These are phyloP conservation scores for Tylopilus plumbeoviolaceoides DNA, from an alignment of 768 basidiomycete species.

Conservation along the genomic window DNA sequence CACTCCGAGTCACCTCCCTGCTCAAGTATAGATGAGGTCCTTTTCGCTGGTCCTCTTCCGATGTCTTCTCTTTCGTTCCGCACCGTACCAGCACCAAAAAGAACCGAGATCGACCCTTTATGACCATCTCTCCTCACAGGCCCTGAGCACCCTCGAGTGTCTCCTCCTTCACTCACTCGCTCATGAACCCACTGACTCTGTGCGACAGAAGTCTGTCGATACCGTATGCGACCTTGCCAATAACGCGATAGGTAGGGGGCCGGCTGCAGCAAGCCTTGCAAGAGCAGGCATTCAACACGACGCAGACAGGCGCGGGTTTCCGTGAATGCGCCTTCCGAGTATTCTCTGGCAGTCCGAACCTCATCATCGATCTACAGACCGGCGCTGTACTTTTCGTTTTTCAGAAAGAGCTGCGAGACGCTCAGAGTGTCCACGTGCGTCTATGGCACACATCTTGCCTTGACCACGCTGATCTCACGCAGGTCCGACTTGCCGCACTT, in stretches of 20 bases:
- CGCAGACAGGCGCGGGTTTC: conserved; percentile 33
- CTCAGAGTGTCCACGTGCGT: conserved; percentile 59
- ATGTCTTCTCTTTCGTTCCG: conserved; percentile 67
- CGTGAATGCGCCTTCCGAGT: conserved; percentile 66
- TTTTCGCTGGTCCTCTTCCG: conserved; percentile 80
- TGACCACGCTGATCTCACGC: background rate
- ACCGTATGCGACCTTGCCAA: conserved; percentile 74
- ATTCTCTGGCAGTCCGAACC: conserved; percentile 69
- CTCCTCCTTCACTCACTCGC: conserved; percentile 66
- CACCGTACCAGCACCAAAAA: conserved; percentile 35
- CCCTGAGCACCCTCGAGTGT: conserved; percentile 64
- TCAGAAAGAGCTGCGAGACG: conserved; percentile 64
- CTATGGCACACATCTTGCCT: background rate
- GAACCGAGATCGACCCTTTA: conserved; percentile 47
- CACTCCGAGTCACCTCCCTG: conserved; percentile 8
- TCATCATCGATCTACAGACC: conserved; percentile 72
- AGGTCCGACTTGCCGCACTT: conserved; percentile 75
- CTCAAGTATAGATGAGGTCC: conserved; percentile 64
- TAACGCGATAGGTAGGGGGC: conserved; percentile 67
- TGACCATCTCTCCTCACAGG: conserved; percentile 67
- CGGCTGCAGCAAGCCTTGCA: conserved; percentile 82
- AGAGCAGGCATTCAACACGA: conserved; percentile 66
- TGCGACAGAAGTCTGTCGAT: conserved; percentile 71
- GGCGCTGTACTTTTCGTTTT: conserved; percentile 66
- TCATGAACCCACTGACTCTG: conserved; percentile 52